These are phyloP conservation scores for Macaranga tanarius DNA, from an alignment of 441 rosid genomes.

Conservation along the genomic window DNA sequence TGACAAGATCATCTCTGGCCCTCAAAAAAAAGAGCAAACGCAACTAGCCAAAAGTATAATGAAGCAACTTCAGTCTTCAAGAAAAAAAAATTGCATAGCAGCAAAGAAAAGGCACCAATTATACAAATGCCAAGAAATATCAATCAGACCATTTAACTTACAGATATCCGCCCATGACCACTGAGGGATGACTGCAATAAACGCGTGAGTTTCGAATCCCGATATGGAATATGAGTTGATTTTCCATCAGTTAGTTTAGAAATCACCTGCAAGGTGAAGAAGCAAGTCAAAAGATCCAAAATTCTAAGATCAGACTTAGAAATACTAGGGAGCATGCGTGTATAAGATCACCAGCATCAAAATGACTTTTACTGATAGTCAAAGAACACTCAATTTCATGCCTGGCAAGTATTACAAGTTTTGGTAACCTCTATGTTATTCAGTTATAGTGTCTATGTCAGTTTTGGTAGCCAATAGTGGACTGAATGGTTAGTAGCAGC, in stretches of 20 bases:
- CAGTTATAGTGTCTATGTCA: neutral
- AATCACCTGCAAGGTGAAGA: constrained; percentile 45
- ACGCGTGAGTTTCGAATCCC: constrained; percentile 75
- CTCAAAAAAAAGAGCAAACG: neutral
- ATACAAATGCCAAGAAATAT: constrained; percentile 8
- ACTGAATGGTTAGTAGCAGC: constrained; percentile 6
- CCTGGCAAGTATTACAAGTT: constrained; percentile 8
- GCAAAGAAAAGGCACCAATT: neutral
- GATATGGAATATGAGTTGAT: constrained; percentile 62
- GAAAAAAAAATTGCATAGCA: neutral
- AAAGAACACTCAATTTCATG: constrained; percentile 14
- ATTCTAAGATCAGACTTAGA: neutral
- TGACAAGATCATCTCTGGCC: neutral
- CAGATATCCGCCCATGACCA: constrained; percentile 66
- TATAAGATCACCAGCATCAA: neutral
- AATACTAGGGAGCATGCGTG: neutral
- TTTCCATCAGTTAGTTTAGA: constrained; percentile 64
- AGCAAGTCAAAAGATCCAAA: constrained; percentile 13
- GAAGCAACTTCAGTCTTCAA: neutral
- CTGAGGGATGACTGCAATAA: constrained; percentile 68
- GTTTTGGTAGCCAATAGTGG: constrained; percentile 8
- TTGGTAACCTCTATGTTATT: neutral
- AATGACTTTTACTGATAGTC: neutral
- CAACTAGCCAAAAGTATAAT: neutral
- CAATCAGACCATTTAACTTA: constrained; percentile 31